These are phyloP conservation scores for Taxillus chinensis DNA, from an alignment of 164 flowering plant genomes.

Conservation along the genomic window DNA sequence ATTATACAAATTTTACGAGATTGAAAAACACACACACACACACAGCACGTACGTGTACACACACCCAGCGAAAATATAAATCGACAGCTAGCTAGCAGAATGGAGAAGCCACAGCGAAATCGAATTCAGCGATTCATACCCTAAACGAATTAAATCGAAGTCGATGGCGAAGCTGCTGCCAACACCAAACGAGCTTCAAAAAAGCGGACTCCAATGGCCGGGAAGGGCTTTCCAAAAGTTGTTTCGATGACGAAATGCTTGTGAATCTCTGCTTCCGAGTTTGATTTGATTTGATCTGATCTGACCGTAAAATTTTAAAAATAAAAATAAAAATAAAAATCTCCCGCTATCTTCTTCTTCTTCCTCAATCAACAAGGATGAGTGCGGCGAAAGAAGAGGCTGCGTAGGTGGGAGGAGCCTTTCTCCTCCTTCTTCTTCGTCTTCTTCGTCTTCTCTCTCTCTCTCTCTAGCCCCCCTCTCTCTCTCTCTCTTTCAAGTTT, in stretches of 20 bases:
- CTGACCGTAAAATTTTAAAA: background rate
- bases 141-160: too few relatives aligned
- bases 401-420: constrained; percentile 3
- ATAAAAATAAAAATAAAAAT: background rate
- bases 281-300: background rate
- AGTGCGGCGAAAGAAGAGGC: constrained; percentile 13
- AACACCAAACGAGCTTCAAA: background rate
- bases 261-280: constrained; percentile 11
- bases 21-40: too few relatives aligned
- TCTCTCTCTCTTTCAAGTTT: too few relatives aligned
- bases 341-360: background rate
- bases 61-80: too few relatives aligned
- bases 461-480: background rate
- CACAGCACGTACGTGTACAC: too few relatives aligned
- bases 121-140: too few relatives aligned
- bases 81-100: too few relatives aligned
- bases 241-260: constrained; percentile 1
- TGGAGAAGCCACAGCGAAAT: too few relatives aligned
- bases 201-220: background rate
- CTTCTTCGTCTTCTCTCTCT: constrained; percentile 6
- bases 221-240: background rate
- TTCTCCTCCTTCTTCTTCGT: constrained; percentile 10
- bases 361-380: constrained; percentile 6
- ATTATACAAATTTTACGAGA: too few relatives aligned
- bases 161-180: too few relatives aligned